phyloP scores from a whole-genome alignment of 306 rosid genomes.

The Vigna unguiculata region DNA sequence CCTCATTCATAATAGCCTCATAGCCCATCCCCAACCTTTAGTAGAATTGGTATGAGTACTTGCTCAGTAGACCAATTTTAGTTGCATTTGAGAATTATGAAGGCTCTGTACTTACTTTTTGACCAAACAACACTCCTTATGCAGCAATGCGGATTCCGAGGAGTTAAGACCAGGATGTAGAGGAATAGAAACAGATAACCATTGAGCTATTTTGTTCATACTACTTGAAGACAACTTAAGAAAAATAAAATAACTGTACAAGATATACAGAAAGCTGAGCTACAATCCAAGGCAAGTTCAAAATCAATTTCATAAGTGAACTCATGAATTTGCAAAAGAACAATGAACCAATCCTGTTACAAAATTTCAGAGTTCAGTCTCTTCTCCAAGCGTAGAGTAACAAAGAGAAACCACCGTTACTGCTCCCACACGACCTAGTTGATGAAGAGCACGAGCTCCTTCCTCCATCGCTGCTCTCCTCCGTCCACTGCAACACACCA shows the following conservation, averaged over 20 bases:
- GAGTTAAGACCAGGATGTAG: not conserved
- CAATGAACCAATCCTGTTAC: not conserved
- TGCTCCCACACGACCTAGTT: constrained; percentile 59
- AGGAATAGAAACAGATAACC: not conserved
- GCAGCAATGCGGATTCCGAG: not conserved
- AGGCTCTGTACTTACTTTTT: constrained; percentile 17
- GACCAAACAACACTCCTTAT: not conserved
- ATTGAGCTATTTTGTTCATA: not conserved
- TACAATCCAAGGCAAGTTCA: not conserved
- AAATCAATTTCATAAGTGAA: constrained; percentile 27
- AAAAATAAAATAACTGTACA: not conserved
- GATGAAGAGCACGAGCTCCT: constrained; percentile 88
- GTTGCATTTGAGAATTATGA: constrained; percentile 10
- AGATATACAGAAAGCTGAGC: not conserved
- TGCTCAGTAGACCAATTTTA: constrained; percentile 10
- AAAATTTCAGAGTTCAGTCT: constrained; percentile 44
- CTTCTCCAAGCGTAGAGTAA: constrained; percentile 81
- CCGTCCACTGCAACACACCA: constrained; percentile 83
- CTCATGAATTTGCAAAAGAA: not conserved
- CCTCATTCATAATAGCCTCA: not conserved
- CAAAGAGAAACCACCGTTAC: constrained; percentile 74
- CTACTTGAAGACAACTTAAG: not conserved
- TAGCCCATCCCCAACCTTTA: not conserved
- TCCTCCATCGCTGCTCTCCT: constrained; percentile 82
- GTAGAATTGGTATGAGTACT: constrained; percentile 14